Percentiles rank a stretch among this genome's conserved stretches.
These are phyloP conservation scores for Echium plantagineum DNA, from an alignment of 257 asterid species.

Conservation along the genomic window DNA sequence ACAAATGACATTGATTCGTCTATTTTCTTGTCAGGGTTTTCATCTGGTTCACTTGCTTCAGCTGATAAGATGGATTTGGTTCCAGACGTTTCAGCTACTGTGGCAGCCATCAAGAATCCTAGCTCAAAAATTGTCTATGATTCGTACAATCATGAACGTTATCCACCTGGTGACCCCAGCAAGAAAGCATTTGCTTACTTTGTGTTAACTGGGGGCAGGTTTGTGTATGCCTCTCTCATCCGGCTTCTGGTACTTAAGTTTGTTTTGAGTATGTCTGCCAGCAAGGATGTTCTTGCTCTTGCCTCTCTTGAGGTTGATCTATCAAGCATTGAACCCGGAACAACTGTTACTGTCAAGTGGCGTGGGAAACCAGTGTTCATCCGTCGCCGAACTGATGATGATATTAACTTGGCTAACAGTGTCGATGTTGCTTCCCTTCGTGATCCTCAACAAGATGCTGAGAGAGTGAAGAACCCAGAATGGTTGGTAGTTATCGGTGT, in stretches of 20 bases:
- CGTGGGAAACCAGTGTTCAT: slow-evolving; percentile 97
- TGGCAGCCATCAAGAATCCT: slow-evolving; percentile 81
- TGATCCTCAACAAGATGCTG: slow-evolving; percentile 87
- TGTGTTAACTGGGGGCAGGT: slow-evolving; percentile 86
- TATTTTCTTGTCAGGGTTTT: slow-evolving; percentile 40
- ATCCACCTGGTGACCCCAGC: slow-evolving; percentile 87
- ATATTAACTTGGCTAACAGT: slow-evolving; percentile 69
- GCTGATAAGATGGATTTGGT: slow-evolving; percentile 30
- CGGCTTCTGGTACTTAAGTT: slow-evolving; percentile 86
- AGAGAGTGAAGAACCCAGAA: slow-evolving; percentile 79
- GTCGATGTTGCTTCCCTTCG: slow-evolving; percentile 62
- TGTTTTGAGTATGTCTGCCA: slow-evolving; percentile 94
- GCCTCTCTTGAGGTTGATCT: slow-evolving; percentile 90
- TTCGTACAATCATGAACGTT: slow-evolving; percentile 78
- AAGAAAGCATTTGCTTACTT: slow-evolving; percentile 90
- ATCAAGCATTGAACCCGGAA: slow-evolving; percentile 81
- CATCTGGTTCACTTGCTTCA: slow-evolving; percentile 39
- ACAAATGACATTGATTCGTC: slow-evolving; percentile 5
- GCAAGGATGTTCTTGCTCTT: slow-evolving; percentile 87
- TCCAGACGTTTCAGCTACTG: slow-evolving; percentile 51
- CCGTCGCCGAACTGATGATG: slow-evolving; percentile 74
- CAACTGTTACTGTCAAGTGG: slow-evolving; percentile 95
- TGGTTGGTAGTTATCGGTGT: slow-evolving; percentile 92
- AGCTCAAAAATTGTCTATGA: slow-evolving; percentile 64
- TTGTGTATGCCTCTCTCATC: slow-evolving; percentile 76